Base-by-base conservation (phyloP, 2,329 filamentous ascomycete genomes). In the Blastomyces emzantsi region DNA sequence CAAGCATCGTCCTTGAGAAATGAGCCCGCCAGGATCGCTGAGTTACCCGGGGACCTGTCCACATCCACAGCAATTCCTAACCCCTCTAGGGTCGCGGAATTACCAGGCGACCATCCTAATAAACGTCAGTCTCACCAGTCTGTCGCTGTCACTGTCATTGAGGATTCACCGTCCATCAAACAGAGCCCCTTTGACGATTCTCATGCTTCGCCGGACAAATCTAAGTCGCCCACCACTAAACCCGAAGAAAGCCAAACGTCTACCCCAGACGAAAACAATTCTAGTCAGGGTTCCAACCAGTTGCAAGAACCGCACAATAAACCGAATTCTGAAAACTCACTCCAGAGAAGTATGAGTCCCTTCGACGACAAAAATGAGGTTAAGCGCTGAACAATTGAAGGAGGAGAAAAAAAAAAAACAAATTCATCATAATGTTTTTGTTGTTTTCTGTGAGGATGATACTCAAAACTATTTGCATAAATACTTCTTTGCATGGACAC, bases 301-400 rank as follows among this genome's bases (percentile, higher is more conserved):
- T 65, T 71, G 60, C 67, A 69, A 19, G 70, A 72, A 11, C 66
- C 73, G 64, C n/a, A 25, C 7, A 59, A 15, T 11, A 52, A 62
- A n/a, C 17, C 56, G 17, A 13, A 39, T n/a, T 11, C 58, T 13
- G 39, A 60, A 22, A 25, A n/a, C 11, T n/a, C 51, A 52, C 64
- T 49, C 57, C 64, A 51, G 54, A 65, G 72, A 64, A 74, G 71
- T 54, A 71, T 72, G 65, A 79, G 77, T 64, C 77, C 77, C 5
- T 79, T 79, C 66, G 78, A 76, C 19, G 77, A 79, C 64, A 72
- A 71, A 22, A 76, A 79, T 66, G 77, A 79, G 69, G 71, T 79
- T 54, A 73, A 74, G 51, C 61, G 59, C 8, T 62, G 59, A 49
- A 36, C n/a, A 39, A 9, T 39, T n/a, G 3, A 19, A 33, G 17